These are phyloP conservation scores for Neurospora hispaniola DNA, from an alignment of 495 filamentous ascomycete species.

Conservation along the genomic window DNA sequence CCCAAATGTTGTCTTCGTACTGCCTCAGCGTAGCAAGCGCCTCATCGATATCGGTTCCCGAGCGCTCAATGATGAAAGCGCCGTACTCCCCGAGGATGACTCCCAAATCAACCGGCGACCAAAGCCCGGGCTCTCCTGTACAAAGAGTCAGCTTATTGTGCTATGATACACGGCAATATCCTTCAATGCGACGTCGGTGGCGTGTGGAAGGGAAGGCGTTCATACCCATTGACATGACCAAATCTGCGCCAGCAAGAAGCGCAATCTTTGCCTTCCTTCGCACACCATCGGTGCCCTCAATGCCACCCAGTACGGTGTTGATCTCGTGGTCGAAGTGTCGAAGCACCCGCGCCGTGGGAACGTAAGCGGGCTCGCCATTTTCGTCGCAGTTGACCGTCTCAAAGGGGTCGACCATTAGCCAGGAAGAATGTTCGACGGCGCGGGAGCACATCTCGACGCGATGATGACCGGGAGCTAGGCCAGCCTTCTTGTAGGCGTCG, in stretches of 20 bases:
- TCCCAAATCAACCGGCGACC: constrained; percentile 72
- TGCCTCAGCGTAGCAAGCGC: constrained; percentile 64
- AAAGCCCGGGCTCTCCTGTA: constrained; percentile 48
- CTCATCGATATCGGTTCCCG: constrained; percentile 81
- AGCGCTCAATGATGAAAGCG: constrained; percentile 80
- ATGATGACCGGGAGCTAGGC: constrained; percentile 48
- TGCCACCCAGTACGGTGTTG: constrained; percentile 64
- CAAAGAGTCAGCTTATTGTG: constrained; percentile 13
- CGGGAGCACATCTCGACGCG: constrained; percentile 59
- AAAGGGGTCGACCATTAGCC: constrained; percentile 84
- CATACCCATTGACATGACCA: constrained; percentile 70
- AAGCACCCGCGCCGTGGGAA: constrained; percentile 77
- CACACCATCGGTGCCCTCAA: constrained; percentile 51
- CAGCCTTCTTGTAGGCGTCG: constrained; percentile 86
- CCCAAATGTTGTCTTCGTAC: constrained; percentile 62
- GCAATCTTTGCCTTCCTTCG: constrained; percentile 50
- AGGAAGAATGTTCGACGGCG: constrained; percentile 65
- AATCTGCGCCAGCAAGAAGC: constrained; percentile 55
- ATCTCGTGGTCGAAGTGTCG: constrained; percentile 87
- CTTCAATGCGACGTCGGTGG: constrained; percentile 21
- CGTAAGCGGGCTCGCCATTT: constrained; percentile 63
- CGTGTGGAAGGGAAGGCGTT: constrained; percentile 28
- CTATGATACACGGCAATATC: neutral
- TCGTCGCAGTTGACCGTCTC: constrained; percentile 34
- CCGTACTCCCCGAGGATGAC: constrained; percentile 82